Evolutionary conservation across 768 basidiomycete genomes (phyloP), one percentile per base, ranked within the genome.

Genomic region (Leccinum rimulosum): DNA sequence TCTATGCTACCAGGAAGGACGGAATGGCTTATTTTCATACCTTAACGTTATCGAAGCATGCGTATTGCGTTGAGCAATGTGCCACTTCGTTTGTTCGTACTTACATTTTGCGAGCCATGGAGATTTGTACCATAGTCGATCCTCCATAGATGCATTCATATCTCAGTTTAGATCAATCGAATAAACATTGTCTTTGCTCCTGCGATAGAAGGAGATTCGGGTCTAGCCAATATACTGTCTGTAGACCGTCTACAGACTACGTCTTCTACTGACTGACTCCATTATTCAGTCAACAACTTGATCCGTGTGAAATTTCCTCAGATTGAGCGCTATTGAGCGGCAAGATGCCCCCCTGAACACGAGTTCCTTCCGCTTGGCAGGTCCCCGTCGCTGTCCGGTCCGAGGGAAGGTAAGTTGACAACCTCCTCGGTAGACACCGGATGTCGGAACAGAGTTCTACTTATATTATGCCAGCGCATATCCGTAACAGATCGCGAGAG

Each of bases 1-100:
- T 53, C 63, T 61, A 63, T 58, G 58, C 55, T 54, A 54, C 56
- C 53, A 40, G 38, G 45, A 61, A 63, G 60, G 67, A 69, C 64
- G 56, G 58, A 47, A 49, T 53, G 62, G 50, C 56, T 53, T 66
- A 54, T 66, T 60, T 60, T 50, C 40, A 61, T 65, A 63, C 52
- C 52, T 33, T 65, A 72, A 73, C 60, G 62, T 73, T 73, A 64
- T 67, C 38, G 59, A 62, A 53, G 59, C 56, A 56, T 55, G 66
- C 54, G 63, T 60, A 58, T 47, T 49, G 51, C 22, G 19, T 35
- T 49, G 40, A 50, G 30, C 27, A 1, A 19, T 57, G 40, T 50
- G 52, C 45, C 8, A 36, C 52, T 54, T 53, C 61, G 35, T 62
- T 68, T 70, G 50, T 57, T 50, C 61, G 61, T 65, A 61, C 59